Evolutionary conservation across 768 basidiomycete genomes (phyloP).

Genomic region (Mycena metata): DNA sequence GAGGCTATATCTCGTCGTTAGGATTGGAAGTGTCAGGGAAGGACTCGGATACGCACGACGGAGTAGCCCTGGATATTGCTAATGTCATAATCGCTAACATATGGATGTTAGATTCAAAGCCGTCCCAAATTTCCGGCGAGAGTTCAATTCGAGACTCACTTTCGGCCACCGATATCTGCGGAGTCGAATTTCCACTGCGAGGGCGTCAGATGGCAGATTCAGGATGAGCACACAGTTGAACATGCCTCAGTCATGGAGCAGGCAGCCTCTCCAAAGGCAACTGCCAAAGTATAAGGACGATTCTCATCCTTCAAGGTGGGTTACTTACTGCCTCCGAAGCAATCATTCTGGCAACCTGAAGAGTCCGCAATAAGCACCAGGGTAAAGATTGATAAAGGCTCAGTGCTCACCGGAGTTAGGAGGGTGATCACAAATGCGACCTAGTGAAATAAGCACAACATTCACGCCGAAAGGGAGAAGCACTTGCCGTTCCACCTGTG

Average conservation of each 20-base stretch:
- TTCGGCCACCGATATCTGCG: constrained; percentile 1
- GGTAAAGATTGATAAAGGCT: not conserved
- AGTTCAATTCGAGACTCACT: too few species aligned
- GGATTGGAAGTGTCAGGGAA: not conserved
- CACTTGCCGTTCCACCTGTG: not conserved
- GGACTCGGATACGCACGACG: not conserved
- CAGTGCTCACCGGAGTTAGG: constrained; percentile 21
- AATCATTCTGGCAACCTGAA: constrained; percentile 24
- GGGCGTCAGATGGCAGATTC: too few species aligned
- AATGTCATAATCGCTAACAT: constrained; percentile 13
- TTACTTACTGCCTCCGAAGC: constrained; percentile 23
- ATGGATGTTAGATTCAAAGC: too few species aligned
- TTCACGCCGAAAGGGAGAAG: too few species aligned
- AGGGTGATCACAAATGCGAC: constrained; percentile 19
- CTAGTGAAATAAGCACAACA: too few species aligned
- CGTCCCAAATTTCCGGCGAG: too few species aligned
- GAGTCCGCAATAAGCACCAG: not conserved
- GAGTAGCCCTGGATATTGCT: constrained; percentile 22
- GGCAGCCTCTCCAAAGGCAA: constrained; percentile 19
- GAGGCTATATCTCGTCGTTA: not conserved
- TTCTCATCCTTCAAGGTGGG: too few species aligned
- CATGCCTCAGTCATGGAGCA: constrained; percentile 31
- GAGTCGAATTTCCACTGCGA: constrained; percentile 21
- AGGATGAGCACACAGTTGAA: too few species aligned
- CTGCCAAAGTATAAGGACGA: not conserved